Evolutionary conservation across 345 rosid genomes (phyloP).

Genomic region (Citrus australasica): DNA sequence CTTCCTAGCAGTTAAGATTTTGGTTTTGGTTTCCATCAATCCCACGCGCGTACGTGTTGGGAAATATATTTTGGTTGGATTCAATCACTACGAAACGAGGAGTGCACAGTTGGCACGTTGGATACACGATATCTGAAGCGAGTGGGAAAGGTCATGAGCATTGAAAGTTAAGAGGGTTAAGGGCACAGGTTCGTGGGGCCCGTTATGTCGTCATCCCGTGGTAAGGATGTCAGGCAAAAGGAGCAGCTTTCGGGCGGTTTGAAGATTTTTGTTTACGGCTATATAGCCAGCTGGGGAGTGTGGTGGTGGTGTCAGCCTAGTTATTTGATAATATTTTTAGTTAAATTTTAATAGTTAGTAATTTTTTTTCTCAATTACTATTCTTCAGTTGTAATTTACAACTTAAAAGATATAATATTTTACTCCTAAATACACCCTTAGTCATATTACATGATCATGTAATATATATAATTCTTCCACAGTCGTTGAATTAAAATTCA

Average conservation of each 20-base stretch:
- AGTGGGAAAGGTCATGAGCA: not conserved
- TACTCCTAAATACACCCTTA: rapidly evolving
- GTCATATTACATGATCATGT: too few species aligned
- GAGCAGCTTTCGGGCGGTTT: not conserved
- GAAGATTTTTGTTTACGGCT: not conserved
- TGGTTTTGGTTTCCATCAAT: not conserved
- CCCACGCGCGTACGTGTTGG: not conserved
- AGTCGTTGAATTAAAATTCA: rapidly evolving
- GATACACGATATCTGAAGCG: not conserved
- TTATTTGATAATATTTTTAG: rapidly evolving
- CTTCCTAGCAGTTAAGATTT: not conserved
- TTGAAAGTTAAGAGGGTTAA: not conserved
- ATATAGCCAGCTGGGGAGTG: too few species aligned
- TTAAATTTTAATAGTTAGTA: too few species aligned
- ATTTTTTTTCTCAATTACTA: too few species aligned
- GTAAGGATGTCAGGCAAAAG: not conserved
- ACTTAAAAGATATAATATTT: rapidly evolving
- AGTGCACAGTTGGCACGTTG: not conserved
- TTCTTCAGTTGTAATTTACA: too few species aligned
- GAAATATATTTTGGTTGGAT: not conserved
- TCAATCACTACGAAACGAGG: not conserved
- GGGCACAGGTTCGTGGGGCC: not conserved
- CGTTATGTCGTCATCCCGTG: not conserved
- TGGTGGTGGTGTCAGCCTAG: rapidly evolving
- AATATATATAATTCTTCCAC: rapidly evolving